Conservation (phyloP, 805 yeast species). For the Starmerella geochares region DNA sequence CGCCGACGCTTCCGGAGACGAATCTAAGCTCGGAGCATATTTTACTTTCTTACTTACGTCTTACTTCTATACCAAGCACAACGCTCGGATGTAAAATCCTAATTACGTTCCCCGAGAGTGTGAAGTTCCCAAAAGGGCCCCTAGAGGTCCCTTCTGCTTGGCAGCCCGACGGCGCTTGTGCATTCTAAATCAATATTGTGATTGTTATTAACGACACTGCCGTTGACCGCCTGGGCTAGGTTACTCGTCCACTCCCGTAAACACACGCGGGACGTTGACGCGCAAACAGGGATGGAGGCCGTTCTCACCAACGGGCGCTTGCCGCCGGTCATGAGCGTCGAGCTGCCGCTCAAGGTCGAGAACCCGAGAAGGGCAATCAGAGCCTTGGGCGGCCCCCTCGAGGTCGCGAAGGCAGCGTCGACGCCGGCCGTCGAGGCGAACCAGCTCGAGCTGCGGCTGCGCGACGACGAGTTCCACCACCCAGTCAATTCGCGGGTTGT, state of each 20-base stretch:
- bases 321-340: constrained; percentile 36
- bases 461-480: constrained; percentile 37
- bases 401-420: constrained; percentile 29
- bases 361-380: constrained; percentile 36
- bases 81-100: too few relatives aligned
- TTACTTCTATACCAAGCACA: too few relatives aligned
- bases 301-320: background rate
- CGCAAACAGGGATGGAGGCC: background rate
- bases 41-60: too few relatives aligned
- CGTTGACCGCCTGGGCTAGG: background rate
- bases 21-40: too few relatives aligned
- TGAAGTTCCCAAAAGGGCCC: too few relatives aligned
- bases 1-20: too few relatives aligned
- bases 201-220: too few relatives aligned
- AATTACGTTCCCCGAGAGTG: too few relatives aligned
- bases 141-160: too few relatives aligned
- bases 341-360: constrained; percentile 62
- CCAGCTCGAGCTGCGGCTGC: constrained; percentile 32
- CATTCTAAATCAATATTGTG: too few relatives aligned
- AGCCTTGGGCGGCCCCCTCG: constrained; percentile 42
- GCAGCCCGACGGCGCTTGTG: too few relatives aligned
- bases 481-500: constrained; percentile 37
- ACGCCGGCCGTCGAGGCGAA: constrained; percentile 23
- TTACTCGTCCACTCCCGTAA: background rate
- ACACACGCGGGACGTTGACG: background rate